phyloP scores from a whole-genome alignment of 1,284 basidiomycete species.

The Puccinia horiana region DNA sequence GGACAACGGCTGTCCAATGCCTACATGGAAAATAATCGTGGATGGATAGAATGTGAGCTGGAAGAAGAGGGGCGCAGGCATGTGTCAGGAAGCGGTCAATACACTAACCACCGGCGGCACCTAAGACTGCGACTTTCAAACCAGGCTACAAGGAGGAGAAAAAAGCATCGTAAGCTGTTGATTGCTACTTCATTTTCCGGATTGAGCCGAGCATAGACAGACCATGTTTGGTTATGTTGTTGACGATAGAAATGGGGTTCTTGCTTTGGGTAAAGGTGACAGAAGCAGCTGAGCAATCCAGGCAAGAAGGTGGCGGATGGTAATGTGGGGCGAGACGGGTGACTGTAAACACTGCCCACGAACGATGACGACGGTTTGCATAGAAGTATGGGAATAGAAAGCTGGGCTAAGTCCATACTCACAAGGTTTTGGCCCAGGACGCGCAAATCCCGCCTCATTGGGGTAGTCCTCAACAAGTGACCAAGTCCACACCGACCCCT shows the following conservation, averaged over 20 bases:
- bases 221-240: constrained; percentile 1
- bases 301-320: background rate
- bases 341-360: background rate
- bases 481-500: no score
- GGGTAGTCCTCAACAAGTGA: no score
- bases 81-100: background rate
- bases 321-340: background rate
- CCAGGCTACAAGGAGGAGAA: constrained; percentile 21
- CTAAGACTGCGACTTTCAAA: constrained; percentile 49
- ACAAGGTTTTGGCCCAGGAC: no score
- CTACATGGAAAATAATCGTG: constrained; percentile 15
- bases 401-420: background rate
- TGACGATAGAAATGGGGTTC: background rate
- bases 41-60: background rate
- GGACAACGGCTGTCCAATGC: constrained; percentile 48
- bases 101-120: constrained; percentile 49
- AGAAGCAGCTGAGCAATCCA: background rate
- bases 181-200: background rate
- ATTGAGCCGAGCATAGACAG: background rate
- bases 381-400: background rate
- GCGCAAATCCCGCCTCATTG: no score
- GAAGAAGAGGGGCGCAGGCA: background rate
- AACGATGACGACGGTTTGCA: background rate
- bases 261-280: background rate
- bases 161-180: background rate